Percentiles rank a stretch among this genome's conserved stretches.
These are phyloP conservation scores for Candida verbasci DNA, from an alignment of 805 yeast genomes.

Conservation along the genomic window DNA sequence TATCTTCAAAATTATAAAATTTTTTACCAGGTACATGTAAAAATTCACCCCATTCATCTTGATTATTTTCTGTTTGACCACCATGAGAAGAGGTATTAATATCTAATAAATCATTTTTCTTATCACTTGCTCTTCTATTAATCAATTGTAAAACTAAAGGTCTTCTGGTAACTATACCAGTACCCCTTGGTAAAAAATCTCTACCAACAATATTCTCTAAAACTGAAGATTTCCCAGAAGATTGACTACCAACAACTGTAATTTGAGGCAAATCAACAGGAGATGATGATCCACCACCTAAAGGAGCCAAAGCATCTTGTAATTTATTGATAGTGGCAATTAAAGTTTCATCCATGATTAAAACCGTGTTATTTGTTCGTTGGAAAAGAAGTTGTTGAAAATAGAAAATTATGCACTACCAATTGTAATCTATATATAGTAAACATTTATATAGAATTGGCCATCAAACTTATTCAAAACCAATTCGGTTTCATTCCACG, in stretches of 20 bases:
- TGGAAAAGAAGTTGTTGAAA: too few species aligned
- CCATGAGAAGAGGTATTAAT: slow-evolving; percentile 44
- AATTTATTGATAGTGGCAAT: slow-evolving; percentile 84
- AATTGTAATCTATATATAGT: background rate
- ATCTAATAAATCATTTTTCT: slow-evolving; percentile 34
- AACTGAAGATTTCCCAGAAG: slow-evolving; percentile 85
- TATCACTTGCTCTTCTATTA: slow-evolving; percentile 49
- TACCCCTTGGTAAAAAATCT: slow-evolving; percentile 87
- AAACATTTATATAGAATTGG: slow-evolving; percentile 30
- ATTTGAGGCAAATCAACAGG: slow-evolving; percentile 92
- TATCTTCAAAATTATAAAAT: slow-evolving; percentile 82
- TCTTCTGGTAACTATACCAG: slow-evolving; percentile 89
- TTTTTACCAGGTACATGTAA: slow-evolving; percentile 86
- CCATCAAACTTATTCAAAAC: slow-evolving; percentile 33
- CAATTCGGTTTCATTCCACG: slow-evolving; percentile 67
- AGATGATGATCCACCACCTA: slow-evolving; percentile 85
- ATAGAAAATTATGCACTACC: background rate
- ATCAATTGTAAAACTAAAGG: slow-evolving; percentile 80
- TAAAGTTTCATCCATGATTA: slow-evolving; percentile 65
- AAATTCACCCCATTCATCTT: slow-evolving; percentile 96
- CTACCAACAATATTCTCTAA: slow-evolving; percentile 88
- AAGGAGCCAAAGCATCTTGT: slow-evolving; percentile 95
- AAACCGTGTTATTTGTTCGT: too few species aligned
- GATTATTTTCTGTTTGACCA: slow-evolving; percentile 61
- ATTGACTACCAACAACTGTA: slow-evolving; percentile 93